phyloP scores from a whole-genome alignment of 805 yeast species.

The Candida insectalens region DNA sequence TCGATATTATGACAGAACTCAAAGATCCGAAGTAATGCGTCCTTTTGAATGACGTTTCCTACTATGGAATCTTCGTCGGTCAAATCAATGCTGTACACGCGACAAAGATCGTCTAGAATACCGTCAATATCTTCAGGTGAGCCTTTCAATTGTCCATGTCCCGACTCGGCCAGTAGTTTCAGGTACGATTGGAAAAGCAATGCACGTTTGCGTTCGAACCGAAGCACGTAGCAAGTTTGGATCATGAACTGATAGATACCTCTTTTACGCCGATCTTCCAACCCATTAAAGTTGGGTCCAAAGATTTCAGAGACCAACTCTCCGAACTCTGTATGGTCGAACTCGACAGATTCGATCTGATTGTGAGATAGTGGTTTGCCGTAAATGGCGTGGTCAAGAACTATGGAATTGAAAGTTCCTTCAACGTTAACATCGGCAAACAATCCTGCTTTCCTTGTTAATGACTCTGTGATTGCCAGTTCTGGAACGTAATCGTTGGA shows the following conservation, averaged over 20 bases:
- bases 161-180: constrained; percentile 22
- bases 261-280: constrained; percentile 45
- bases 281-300: constrained; percentile 31
- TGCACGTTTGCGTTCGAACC: constrained; percentile 56
- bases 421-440: constrained; percentile 43
- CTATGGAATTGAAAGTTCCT: constrained; percentile 34
- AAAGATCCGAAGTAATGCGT: constrained; percentile 35
- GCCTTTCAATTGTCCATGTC: background rate
- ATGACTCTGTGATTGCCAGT: constrained; percentile 62
- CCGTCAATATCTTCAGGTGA: constrained; percentile 5
- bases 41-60: constrained; percentile 22
- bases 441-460: constrained; percentile 53
- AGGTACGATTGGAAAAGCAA: constrained; percentile 61
- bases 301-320: constrained; percentile 37
- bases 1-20: constrained; percentile 41
- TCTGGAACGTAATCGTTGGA: constrained; percentile 77
- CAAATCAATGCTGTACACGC: constrained; percentile 39
- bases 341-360: constrained; percentile 4
- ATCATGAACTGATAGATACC: constrained; percentile 60
- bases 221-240: constrained; percentile 49
- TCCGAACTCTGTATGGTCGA: constrained; percentile 33
- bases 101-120: constrained; percentile 36
- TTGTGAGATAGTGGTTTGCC: constrained; percentile 16
- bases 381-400: constrained; percentile 36
- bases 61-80: background rate